phyloP scores from a whole-genome alignment of 257 asterid species.

The Mitragyna speciosa region DNA sequence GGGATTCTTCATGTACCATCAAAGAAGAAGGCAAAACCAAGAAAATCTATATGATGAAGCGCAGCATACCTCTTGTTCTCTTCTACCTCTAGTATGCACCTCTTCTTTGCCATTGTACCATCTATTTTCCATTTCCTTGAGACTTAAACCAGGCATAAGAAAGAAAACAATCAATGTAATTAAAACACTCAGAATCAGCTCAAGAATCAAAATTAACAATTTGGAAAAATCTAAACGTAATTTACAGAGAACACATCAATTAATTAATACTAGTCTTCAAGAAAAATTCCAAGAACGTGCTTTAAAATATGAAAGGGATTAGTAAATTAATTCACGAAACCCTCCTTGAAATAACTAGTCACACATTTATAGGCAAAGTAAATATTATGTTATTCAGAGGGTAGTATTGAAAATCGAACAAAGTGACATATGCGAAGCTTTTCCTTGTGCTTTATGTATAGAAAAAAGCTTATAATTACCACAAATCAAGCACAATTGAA shows the following conservation, averaged over 20 bases:
- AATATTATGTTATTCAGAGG: not conserved
- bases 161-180: conserved; percentile 1
- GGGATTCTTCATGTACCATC: not conserved
- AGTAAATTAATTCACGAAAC: too few species aligned
- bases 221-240: too few species aligned
- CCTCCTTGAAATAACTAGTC: too few species aligned
- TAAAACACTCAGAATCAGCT: not conserved
- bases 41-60: not conserved
- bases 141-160: conserved; percentile 16
- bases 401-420: not conserved
- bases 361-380: too few species aligned
- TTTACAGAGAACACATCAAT: too few species aligned
- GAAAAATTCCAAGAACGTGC: too few species aligned
- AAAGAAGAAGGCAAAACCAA: not conserved
- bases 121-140: conserved; percentile 53
- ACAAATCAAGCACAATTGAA: not conserved
- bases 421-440: not conserved
- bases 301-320: too few species aligned
- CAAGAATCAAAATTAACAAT: not conserved
- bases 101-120: conserved; percentile 67
- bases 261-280: too few species aligned
- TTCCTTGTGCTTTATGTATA: not conserved
- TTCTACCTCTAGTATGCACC: conserved; percentile 52
- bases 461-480: not conserved
- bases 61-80: conserved; percentile 52